These are phyloP conservation scores for Neonothopanus nambi DNA, from an alignment of 1,284 basidiomycete genomes.

Conservation along the genomic window DNA sequence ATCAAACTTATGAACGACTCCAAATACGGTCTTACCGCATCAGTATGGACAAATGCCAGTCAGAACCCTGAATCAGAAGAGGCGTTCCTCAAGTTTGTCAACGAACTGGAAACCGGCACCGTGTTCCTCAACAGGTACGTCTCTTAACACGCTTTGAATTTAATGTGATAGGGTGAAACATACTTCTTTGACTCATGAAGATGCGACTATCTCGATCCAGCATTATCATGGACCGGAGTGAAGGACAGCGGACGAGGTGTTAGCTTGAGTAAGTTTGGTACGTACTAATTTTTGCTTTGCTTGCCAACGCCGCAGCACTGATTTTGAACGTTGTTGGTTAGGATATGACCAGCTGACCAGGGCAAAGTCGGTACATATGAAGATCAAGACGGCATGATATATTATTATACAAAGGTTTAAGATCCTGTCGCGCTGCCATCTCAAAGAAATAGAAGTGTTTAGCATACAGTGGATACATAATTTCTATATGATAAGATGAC, in stretches of 20 bases:
- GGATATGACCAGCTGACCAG: constrained; percentile 80
- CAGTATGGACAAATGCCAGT: constrained; percentile 85
- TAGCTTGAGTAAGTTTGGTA: constrained; percentile 86
- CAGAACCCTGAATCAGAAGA: constrained; percentile 57
- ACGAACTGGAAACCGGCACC: constrained; percentile 84
- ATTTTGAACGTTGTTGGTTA: constrained; percentile 26
- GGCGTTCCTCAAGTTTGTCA: constrained; percentile 71
- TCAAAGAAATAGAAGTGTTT: too few species aligned
- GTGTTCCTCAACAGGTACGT: constrained; percentile 84
- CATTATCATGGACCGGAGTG: constrained; percentile 90
- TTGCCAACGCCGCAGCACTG: neutral
- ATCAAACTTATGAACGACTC: constrained; percentile 94
- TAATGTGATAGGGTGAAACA: neutral
- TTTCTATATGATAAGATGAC: too few species aligned
- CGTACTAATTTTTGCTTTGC: constrained; percentile 27
- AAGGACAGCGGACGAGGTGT: constrained; percentile 92
- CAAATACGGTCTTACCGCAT: constrained; percentile 91
- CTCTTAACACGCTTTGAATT: constrained; percentile 6
- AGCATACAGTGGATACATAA: too few species aligned
- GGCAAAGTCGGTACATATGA: constrained; percentile 79
- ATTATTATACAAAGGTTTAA: too few species aligned
- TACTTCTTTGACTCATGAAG: constrained; percentile 23
- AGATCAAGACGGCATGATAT: constrained; percentile 40
- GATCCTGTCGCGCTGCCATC: too few species aligned
- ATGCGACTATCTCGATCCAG: constrained; percentile 89